Percentiles rank a stretch among this genome's conserved stretches.
Conservation (phyloP, 2,329 filamentous ascomycete genomes). For the Diaporthe sp. region DNA sequence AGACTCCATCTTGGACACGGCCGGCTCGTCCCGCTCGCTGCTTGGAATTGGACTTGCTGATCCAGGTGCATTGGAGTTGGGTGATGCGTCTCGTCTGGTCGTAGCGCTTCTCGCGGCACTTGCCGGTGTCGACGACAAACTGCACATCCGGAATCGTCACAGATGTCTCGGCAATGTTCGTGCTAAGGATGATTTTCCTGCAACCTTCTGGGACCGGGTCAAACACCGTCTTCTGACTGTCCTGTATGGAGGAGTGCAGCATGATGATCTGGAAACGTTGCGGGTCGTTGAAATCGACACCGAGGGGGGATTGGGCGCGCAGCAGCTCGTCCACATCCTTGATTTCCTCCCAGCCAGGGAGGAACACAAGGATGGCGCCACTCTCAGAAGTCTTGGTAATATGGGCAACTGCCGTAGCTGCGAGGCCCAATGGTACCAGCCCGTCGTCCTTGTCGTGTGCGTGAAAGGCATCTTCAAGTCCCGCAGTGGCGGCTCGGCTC, state of each 20-base stretch:
- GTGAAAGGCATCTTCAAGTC: neutral
- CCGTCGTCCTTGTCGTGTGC: constrained; percentile 8
- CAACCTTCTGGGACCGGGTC: constrained; percentile 54
- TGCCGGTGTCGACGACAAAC: constrained; percentile 63
- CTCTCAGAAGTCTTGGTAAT: constrained; percentile 57
- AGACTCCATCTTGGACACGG: constrained; percentile 61
- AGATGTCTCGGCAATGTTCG: constrained; percentile 65
- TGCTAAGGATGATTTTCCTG: constrained; percentile 64
- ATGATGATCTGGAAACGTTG: constrained; percentile 58
- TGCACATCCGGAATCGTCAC: constrained; percentile 66
- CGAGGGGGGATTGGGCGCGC: constrained; percentile 49
- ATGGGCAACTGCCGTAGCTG: constrained; percentile 59
- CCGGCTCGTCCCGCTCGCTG: constrained; percentile 66
- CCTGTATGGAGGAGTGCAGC: constrained; percentile 61
- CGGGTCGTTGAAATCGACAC: constrained; percentile 57
- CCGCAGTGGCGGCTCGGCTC: neutral
- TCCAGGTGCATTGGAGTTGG: constrained; percentile 58
- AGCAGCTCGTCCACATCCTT: constrained; percentile 53
- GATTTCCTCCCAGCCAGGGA: constrained; percentile 54
- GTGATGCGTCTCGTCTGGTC: constrained; percentile 55
- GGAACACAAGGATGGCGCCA: constrained; percentile 63
- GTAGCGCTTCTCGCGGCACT: constrained; percentile 54
- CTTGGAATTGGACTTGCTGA: constrained; percentile 60
- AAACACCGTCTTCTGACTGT: constrained; percentile 58
- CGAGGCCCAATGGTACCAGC: constrained; percentile 56